Evolutionary conservation across 164 flowering plant species (phyloP), one percentile per base, ranked within the genome.

Genomic region (Kingdonia uniflora): DNA sequence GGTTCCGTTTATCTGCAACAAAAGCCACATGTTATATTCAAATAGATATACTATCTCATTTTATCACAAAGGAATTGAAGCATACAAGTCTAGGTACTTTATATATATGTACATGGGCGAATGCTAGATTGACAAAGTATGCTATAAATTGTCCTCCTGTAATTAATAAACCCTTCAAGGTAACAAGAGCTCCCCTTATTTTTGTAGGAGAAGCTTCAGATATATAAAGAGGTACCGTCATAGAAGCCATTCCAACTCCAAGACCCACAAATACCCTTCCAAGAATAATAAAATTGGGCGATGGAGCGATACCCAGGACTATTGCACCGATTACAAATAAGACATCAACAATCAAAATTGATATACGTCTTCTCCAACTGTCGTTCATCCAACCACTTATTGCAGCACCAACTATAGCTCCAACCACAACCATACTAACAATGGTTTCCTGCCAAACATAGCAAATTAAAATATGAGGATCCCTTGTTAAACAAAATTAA

Each of bases 101-200:
- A 29, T 29, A n/a, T n/a, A n/a, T n/a, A 29, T 8, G 49, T 52
- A 79, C 84, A 76, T 79, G 74, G 19, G 84, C 75, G 40, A 83
- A 79, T 2, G 80, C 90, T 54, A 83, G 41, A 65, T 80, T 83
- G 67, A 84, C 74, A 15, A 79, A 78, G 63, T 80, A 80, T 57
- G 91, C 67, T 16, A 84, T 56, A 60, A 84, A 79, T 68, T 84
- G 92, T 64, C 92, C 87, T n/a, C 87, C 85, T 35, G 87, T 76
- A 40, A 84, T 78, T 45, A 84, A 78, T 55, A 84, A 76, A 2
- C 73, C 80, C 61, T 83, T 80, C 58, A 80, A 73, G 38, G 84
- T 75, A 39, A 83, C 86, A 19, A 80, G 75, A 16, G 86, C 81
- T 3, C 86, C 86, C 11, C 86, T 63, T 38, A 80, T 60, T 62